Evolutionary conservation across 2,329 filamentous ascomycete genomes (phyloP).

Genomic region (Neonectria ditissima): DNA sequence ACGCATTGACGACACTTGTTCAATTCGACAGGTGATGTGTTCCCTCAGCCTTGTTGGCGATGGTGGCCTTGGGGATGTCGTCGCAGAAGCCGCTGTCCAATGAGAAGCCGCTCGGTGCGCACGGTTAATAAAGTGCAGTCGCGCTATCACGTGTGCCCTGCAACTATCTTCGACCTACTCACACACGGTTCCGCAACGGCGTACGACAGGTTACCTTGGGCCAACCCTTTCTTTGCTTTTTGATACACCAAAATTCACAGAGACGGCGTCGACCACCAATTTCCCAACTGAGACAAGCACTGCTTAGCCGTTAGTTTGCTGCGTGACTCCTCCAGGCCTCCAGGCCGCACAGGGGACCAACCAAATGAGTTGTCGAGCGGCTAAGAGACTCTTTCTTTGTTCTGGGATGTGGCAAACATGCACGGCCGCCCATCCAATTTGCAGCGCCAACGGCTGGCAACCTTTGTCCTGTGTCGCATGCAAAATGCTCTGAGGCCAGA

Average conservation of each 20-base stretch:
- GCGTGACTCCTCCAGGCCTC: background rate
- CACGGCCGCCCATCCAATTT: conserved; percentile 25
- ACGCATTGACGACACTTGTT: conserved; percentile 47
- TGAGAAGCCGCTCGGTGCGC: conserved; percentile 17
- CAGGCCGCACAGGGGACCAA: background rate
- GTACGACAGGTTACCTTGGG: background rate
- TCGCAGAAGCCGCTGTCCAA: conserved; percentile 30
- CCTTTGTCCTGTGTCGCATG: conserved; percentile 29
- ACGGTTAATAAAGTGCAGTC: conserved; percentile 15
- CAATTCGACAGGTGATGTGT: conserved; percentile 33
- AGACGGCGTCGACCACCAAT: background rate
- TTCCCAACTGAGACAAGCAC: background rate
- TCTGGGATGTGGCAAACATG: conserved; percentile 42
- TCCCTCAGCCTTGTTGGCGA: conserved; percentile 42
- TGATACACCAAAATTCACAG: conserved; percentile 1
- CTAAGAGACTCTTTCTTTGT: conserved; percentile 44
- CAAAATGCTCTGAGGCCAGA: conserved; percentile 27
- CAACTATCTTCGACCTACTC: background rate
- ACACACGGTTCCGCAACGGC: background rate
- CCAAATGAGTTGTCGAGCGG: conserved; percentile 22
- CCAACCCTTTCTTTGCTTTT: background rate
- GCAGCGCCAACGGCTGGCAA: conserved; percentile 22
- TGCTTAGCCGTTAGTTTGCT: background rate
- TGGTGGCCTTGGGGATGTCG: conserved; percentile 25
- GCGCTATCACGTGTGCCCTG: conserved; percentile 29